A percentile compares a stretch with the other conserved stretches of the same genome.
Evolutionary conservation across 345 rosid species (phyloP).

Genomic region (Excoecaria cochinchinensis): DNA sequence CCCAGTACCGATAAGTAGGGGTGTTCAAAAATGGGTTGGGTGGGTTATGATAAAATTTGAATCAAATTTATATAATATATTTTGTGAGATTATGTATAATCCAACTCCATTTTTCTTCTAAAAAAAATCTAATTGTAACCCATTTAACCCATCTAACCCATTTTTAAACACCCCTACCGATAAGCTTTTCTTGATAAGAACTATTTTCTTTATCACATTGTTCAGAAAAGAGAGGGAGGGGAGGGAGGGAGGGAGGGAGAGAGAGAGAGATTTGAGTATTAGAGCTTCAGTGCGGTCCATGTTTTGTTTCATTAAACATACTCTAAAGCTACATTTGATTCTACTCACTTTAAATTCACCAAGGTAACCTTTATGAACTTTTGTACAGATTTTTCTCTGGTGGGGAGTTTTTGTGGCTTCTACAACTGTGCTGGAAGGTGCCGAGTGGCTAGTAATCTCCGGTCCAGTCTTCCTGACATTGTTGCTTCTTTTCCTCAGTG

Average conservation of each 20-base stretch:
- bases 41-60: too few species aligned
- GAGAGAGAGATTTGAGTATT: neutral
- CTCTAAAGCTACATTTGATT: neutral
- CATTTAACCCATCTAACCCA: too few species aligned
- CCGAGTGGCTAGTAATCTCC: constrained; percentile 76
- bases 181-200: neutral
- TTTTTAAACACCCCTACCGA: too few species aligned
- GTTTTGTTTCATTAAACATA: neutral
- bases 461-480: constrained; percentile 84
- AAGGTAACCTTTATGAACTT: constrained; percentile 6
- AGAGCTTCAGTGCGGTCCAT: neutral
- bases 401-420: constrained; percentile 89
- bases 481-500: constrained; percentile 83
- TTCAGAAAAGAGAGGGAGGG: too few species aligned
- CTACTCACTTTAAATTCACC: neutral
- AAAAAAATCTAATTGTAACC: too few species aligned
- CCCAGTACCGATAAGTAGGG: neutral
- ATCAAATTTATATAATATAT: too few species aligned
- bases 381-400: constrained; percentile 70
- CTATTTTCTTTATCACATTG: neutral
- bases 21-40: too few species aligned
- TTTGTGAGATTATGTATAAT: too few species aligned
- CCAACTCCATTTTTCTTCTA: too few species aligned
- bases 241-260: too few species aligned
- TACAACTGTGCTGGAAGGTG: constrained; percentile 64